These are phyloP conservation scores for Selenicereus undatus DNA, from an alignment of 148 eudicot genomes.

Conservation along the genomic window DNA sequence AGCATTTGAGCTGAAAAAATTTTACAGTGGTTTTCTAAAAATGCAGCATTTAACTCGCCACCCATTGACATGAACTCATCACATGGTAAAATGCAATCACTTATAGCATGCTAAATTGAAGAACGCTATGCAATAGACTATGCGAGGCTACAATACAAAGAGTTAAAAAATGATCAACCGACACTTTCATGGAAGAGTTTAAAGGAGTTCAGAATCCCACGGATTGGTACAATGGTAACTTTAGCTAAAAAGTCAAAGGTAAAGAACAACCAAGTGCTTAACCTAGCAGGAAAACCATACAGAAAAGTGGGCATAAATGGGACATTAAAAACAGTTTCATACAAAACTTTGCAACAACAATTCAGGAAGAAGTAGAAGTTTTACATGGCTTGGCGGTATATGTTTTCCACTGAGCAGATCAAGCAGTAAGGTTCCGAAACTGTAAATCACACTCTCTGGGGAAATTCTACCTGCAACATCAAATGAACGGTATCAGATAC, in stretches of 20 bases:
- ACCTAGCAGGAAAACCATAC: not conserved
- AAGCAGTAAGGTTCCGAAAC: constrained; percentile 78
- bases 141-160: not conserved
- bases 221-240: not conserved
- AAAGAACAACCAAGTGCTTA: not conserved
- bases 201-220: not conserved
- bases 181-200: not conserved
- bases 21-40: not conserved
- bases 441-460: constrained; percentile 73
- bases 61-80: not conserved
- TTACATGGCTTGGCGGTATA: constrained; percentile 87
- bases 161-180: not conserved
- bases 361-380: constrained; percentile 8
- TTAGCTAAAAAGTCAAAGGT: not conserved
- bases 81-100: no score
- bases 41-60: not conserved
- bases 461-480: constrained; percentile 64
- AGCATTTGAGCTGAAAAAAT: not conserved
- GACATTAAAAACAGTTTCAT: no score
- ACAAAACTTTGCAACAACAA: not conserved
- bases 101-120: no score
- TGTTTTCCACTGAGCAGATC: constrained; percentile 86
- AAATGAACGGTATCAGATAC: constrained; percentile 25
- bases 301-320: not conserved
- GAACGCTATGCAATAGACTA: not conserved